Evolutionary conservation across 2,329 filamentous ascomycete genomes (phyloP), one percentile per base, ranked within the genome.

Genomic region (Dactylonectria macrodidyma): DNA sequence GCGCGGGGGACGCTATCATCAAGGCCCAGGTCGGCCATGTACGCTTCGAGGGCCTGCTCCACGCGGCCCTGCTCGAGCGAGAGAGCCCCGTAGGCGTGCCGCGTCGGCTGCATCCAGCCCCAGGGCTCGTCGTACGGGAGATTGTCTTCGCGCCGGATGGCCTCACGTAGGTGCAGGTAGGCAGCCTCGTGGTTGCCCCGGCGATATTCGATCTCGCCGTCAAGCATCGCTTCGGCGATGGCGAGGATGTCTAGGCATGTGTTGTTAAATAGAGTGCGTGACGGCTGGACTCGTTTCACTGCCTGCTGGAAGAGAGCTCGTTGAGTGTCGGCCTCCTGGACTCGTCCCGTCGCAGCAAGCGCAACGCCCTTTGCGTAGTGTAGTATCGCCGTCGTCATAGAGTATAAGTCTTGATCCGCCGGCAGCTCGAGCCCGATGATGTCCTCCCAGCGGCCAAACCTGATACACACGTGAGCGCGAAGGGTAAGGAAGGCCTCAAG

Each of bases 71-170:
- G 91, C 75, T 94, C 92, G 7, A 93, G 83, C 44, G 93, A 78
- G 3, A 94, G 82, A 0, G 92, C 92, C 1, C 90, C 92, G 65
- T 91, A 91, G 0, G 92, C 92, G 78, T 94, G 92, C 3, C 91
- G 84, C 0, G 89, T 87, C 0, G 92, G 92, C 76, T 93, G 91
- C 91, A 94, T 93, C 92, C 92, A 94, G 0, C 90, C 90, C 92
- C 92, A 94, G 0, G 92, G 92, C 78, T 94, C 92, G 57, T 91
- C 90, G 70, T 93, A 94, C 0, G 89, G 89, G 16, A 94, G 83
- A 0, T 77, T 79, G 74, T 92, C 91, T 68, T 93, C 90, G 3
- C 88, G 83, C 1, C 80, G 76, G 22, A 92, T 88, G 0, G 91
- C 86, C 10, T 81, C 81, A 6, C 86, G 84, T 6, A 94, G 82